These are phyloP conservation scores for Citrus australasica DNA, from an alignment of 345 rosid species.

Conservation along the genomic window DNA sequence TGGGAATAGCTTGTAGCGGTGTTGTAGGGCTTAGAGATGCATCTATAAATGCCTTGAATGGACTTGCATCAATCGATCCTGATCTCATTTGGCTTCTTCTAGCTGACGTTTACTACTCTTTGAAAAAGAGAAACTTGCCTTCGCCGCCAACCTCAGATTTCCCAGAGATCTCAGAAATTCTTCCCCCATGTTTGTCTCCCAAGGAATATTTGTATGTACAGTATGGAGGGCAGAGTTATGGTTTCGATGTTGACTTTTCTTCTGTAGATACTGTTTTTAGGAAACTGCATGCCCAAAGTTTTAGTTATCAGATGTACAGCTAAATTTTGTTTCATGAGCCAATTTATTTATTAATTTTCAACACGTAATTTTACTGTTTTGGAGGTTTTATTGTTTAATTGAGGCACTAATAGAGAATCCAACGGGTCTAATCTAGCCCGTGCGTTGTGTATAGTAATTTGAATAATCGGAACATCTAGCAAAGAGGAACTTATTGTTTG, in stretches of 20 bases:
- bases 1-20: slow-evolving; percentile 82
- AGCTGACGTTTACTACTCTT: slow-evolving; percentile 74
- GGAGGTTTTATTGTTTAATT: too few relatives aligned
- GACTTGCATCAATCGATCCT: slow-evolving; percentile 74
- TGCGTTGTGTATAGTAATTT: too few relatives aligned
- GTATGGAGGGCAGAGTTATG: slow-evolving; percentile 74
- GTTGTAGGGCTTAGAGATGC: slow-evolving; percentile 63
- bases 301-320: slow-evolving; percentile 32
- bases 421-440: too few relatives aligned
- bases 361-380: too few relatives aligned
- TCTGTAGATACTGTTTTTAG: slow-evolving; percentile 58
- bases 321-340: slow-evolving; percentile 3
- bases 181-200: slow-evolving; percentile 46
- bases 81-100: slow-evolving; percentile 92
- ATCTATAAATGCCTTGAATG: slow-evolving; percentile 61
- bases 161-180: slow-evolving; percentile 36
- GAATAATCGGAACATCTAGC: too few relatives aligned
- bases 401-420: neutral
- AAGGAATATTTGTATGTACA: slow-evolving; percentile 57
- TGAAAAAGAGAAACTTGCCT: slow-evolving; percentile 49
- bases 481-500: neutral
- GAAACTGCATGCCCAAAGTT: slow-evolving; percentile 46
- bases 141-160: slow-evolving; percentile 53
- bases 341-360: neutral
- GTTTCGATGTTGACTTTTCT: slow-evolving; percentile 60